Evolutionary conservation across 306 rosid species (phyloP).

Genomic region (Ochetophila trinervis): DNA sequence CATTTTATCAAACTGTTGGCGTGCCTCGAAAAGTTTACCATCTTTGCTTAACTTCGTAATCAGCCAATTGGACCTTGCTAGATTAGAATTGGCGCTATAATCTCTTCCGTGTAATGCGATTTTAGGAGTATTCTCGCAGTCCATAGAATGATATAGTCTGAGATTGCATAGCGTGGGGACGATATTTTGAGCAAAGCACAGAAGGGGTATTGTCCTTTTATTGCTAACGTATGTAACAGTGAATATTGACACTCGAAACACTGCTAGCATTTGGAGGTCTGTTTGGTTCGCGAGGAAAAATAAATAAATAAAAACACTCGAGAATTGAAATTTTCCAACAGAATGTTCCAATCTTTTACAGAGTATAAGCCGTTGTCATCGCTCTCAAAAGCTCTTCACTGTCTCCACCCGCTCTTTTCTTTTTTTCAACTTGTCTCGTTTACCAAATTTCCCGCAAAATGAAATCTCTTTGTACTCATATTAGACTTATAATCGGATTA

Average conservation of each 20-base stretch:
- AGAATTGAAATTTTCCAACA: not conserved
- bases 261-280: conserved; percentile 5
- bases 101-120: conserved; percentile 23
- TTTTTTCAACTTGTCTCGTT: too few relatives aligned
- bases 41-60: conserved; percentile 30
- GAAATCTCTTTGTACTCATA: too few relatives aligned
- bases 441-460: too few relatives aligned
- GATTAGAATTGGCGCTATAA: conserved; percentile 19
- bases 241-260: not conserved
- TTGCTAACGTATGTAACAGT: not conserved
- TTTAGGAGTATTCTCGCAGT: conserved; percentile 3
- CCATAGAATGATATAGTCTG: conserved; percentile 16
- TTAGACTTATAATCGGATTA: too few relatives aligned
- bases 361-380: not conserved
- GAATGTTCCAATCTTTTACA: not conserved
- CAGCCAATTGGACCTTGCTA: conserved; percentile 37
- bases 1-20: conserved; percentile 41
- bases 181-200: not conserved
- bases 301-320: not conserved
- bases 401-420: too few relatives aligned
- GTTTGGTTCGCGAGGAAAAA: conserved; percentile 11
- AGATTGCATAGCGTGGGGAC: not conserved
- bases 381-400: too few relatives aligned
- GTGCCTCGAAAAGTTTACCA: conserved; percentile 35
- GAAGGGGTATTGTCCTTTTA: conserved; percentile 11